These are phyloP conservation scores for Beauveria asiatica DNA, from an alignment of 2,329 filamentous ascomycete species.

Conservation along the genomic window DNA sequence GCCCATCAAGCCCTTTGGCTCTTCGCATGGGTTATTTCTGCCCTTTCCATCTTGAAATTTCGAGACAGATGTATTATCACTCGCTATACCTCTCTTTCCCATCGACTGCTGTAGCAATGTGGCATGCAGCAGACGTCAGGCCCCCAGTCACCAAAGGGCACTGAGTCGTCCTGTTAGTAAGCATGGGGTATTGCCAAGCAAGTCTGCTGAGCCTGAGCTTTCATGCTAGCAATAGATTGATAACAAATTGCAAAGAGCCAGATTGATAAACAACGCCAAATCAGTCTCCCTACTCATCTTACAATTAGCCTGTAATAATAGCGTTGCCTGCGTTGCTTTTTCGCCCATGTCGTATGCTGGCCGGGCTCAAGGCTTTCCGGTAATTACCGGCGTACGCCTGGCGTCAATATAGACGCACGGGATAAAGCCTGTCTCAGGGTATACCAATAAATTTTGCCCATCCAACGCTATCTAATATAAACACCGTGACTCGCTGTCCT, in stretches of 20 bases:
- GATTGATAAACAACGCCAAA: no score
- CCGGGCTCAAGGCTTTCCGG: not conserved
- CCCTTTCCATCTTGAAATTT: no score
- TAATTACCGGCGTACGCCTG: no score
- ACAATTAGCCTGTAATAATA: not conserved
- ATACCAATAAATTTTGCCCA: not conserved
- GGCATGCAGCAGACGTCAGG: not conserved
- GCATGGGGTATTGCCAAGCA: not conserved
- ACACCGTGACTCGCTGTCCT: not conserved
- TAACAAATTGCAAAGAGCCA: not conserved
- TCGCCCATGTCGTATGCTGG: no score
- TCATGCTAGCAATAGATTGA: not conserved
- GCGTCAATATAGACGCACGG: no score
- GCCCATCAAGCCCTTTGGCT: no score
- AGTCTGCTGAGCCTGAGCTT: not conserved
- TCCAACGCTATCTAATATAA: constrained; percentile 6
- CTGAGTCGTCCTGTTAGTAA: not conserved
- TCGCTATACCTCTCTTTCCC: not conserved
- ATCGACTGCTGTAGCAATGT: no score
- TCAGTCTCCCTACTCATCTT: not conserved
- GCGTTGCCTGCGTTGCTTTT: not conserved
- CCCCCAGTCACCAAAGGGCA: not conserved
- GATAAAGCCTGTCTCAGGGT: not conserved
- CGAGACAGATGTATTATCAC: not conserved
- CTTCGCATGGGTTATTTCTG: no score